Evolutionary conservation across 129 eudicot species (phyloP).

Genomic region (Deinandra increscens): DNA sequence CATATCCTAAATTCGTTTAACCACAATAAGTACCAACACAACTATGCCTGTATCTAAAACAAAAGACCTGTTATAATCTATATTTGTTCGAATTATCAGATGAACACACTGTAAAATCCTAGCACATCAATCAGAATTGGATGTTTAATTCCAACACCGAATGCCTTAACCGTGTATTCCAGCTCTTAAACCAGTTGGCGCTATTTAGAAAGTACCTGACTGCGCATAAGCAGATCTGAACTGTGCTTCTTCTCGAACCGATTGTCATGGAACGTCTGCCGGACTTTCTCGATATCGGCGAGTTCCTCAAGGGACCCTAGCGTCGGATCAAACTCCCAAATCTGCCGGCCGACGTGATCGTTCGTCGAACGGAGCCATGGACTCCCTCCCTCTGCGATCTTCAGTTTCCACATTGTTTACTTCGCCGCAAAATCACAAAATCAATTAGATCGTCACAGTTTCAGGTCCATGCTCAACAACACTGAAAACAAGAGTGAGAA

Average conservation of each 20-base stretch:
- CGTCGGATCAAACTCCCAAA: slow-evolving; percentile 84
- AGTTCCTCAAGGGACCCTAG: slow-evolving; percentile 62
- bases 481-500: not conserved
- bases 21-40: not conserved
- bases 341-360: slow-evolving; percentile 72
- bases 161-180: not conserved
- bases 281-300: slow-evolving; percentile 61
- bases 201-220: slow-evolving; percentile 46
- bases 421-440: slow-evolving; percentile 17
- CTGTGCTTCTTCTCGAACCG: slow-evolving; percentile 76
- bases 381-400: slow-evolving; percentile 62
- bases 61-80: not conserved
- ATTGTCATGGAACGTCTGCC: slow-evolving; percentile 45
- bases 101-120: slow-evolving; percentile 6
- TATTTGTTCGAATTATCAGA: not conserved
- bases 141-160: not conserved
- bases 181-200: slow-evolving; percentile 1
- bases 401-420: slow-evolving; percentile 73
- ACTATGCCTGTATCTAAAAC: not conserved
- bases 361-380: slow-evolving; percentile 77
- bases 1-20: slow-evolving; percentile 1
- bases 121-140: slow-evolving; percentile 1
- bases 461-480: slow-evolving; percentile 19
- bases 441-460: slow-evolving; percentile 9
- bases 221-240: slow-evolving; percentile 89